A percentile compares a stretch with the other conserved stretches of the same genome.
These are phyloP conservation scores for Mycena citricolor DNA, from an alignment of 1,284 basidiomycete genomes.

Conservation along the genomic window DNA sequence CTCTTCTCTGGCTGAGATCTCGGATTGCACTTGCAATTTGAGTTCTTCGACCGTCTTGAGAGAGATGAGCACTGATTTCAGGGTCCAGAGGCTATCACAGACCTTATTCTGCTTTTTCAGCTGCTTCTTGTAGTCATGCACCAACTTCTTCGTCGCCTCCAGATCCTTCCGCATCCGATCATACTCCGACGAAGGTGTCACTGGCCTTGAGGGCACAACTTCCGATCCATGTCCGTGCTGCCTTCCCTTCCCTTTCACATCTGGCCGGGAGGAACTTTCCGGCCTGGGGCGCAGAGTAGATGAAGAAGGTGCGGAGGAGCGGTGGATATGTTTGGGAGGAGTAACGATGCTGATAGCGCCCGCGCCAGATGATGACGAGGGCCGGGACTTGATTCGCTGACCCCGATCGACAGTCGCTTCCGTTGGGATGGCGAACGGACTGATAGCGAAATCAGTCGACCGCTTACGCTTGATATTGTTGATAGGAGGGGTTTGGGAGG, in stretches of 20 bases:
- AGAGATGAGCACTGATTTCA: constrained; percentile 3
- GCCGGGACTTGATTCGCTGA: constrained; percentile 17
- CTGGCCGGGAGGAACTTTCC: constrained; percentile 10
- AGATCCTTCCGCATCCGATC: constrained; percentile 53
- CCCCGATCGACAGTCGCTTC: constrained; percentile 17
- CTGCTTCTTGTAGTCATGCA: constrained; percentile 49
- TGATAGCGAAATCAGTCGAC: constrained; percentile 9
- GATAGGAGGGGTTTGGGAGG: neutral
- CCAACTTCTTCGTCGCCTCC: constrained; percentile 40
- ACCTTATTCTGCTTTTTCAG: constrained; percentile 62
- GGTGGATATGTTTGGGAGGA: constrained; percentile 5
- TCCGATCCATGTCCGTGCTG: constrained; percentile 17
- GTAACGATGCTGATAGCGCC: no score
- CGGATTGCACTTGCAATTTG: constrained; percentile 38
- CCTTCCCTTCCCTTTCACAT: constrained; percentile 25
- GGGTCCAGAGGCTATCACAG: constrained; percentile 10
- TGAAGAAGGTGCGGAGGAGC: constrained; percentile 1
- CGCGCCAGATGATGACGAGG: constrained; percentile 1
- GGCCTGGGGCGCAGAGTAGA: constrained; percentile 6
- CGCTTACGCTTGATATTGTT: constrained; percentile 21
- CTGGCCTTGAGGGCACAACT: constrained; percentile 37
- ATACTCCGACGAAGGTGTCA: constrained; percentile 36
- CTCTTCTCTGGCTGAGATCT: constrained; percentile 50
- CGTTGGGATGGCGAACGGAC: neutral
- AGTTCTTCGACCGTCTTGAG: constrained; percentile 48